These are phyloP conservation scores for Chenopodium berlandieri DNA, from an alignment of 148 eudicot species.

Conservation along the genomic window DNA sequence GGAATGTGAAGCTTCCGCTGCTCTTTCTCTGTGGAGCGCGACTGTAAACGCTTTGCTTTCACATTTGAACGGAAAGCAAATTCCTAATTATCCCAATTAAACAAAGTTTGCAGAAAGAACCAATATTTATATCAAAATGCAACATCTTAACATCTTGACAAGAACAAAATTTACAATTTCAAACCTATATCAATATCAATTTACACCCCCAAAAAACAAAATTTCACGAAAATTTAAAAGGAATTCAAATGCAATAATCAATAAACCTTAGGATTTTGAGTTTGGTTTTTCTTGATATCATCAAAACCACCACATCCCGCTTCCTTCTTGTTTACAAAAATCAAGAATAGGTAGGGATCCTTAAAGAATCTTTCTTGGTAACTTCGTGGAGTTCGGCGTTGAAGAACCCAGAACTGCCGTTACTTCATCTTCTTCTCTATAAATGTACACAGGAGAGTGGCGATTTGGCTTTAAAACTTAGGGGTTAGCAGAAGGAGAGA, in stretches of 20 bases:
- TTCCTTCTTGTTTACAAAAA: neutral
- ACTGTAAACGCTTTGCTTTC: constrained; percentile 73
- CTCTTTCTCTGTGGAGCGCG: constrained; percentile 75
- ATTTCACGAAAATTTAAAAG: neutral
- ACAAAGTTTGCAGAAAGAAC: neutral
- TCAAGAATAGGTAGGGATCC: too few relatives aligned
- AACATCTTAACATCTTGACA: neutral
- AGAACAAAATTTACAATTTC: neutral
- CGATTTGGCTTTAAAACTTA: too few relatives aligned
- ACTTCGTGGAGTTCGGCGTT: too few relatives aligned
- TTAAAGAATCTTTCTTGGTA: too few relatives aligned
- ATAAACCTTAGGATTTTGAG: neutral
- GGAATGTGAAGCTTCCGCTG: constrained; percentile 87
- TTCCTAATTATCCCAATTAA: neutral
- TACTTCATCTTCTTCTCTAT: too few relatives aligned
- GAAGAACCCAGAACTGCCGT: too few relatives aligned
- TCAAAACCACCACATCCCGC: neutral
- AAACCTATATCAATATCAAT: too few relatives aligned
- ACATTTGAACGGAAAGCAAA: constrained; percentile 63
- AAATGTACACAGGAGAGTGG: too few relatives aligned
- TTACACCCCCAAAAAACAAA: too few relatives aligned
- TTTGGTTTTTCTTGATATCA: neutral
- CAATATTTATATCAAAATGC: neutral
- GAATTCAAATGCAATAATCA: neutral
- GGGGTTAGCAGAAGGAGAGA: too few relatives aligned